Evolutionary conservation across 2,329 filamentous ascomycete genomes (phyloP).

Genomic region (Diaporthe amygdali): DNA sequence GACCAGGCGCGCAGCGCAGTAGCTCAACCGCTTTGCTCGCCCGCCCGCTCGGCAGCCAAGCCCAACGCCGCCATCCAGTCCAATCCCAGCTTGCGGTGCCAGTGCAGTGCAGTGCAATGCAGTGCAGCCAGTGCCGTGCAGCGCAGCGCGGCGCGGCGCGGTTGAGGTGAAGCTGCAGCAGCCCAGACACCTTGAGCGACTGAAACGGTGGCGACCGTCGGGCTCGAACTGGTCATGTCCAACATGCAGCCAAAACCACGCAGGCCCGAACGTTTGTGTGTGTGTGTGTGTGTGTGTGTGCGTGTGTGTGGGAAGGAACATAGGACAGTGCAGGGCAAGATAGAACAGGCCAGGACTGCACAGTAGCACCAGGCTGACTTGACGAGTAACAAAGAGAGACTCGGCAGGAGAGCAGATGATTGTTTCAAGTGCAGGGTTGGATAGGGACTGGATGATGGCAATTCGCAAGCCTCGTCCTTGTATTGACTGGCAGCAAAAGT

Average conservation of each 20-base stretch:
- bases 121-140: slow-evolving; percentile 3
- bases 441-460: not conserved
- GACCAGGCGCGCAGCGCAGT: slow-evolving; percentile 19
- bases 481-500: not conserved
- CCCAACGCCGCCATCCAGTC: slow-evolving; percentile 19
- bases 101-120: slow-evolving; percentile 17
- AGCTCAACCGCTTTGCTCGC: slow-evolving; percentile 23
- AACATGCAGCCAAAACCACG: slow-evolving; percentile 4
- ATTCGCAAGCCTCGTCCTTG: not conserved
- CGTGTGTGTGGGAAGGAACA: not conserved
- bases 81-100: slow-evolving; percentile 15
- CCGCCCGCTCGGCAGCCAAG: slow-evolving; percentile 17
- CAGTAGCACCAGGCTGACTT: not conserved
- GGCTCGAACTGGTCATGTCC: slow-evolving; percentile 6
- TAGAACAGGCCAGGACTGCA: not conserved
- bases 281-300: not conserved
- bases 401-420: not conserved
- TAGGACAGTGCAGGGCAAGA: not conserved
- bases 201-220: slow-evolving; percentile 18
- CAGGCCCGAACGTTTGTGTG: not conserved
- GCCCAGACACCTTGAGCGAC: slow-evolving; percentile 1
- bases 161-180: slow-evolving; percentile 16
- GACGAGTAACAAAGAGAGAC: not conserved
- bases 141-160: not conserved
- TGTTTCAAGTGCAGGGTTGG: not conserved